A percentile compares a stretch with the other conserved stretches of the same genome.
Evolutionary conservation across 2,329 filamentous ascomycete genomes (phyloP).

Genomic region (Trichoderma pleuroti): DNA sequence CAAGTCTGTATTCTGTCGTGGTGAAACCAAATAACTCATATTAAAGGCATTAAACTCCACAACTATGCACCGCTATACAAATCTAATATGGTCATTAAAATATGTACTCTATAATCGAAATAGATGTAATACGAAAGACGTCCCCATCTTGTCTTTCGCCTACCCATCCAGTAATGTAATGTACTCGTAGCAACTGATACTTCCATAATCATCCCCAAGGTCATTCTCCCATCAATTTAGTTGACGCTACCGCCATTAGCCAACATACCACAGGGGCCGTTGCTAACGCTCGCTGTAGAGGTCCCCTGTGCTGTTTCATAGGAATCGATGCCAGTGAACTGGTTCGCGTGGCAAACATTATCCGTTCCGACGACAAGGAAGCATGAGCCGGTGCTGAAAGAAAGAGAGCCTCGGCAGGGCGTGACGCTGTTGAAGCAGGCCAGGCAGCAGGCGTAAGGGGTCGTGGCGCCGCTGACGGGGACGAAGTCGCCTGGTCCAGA

Average conservation of each 20-base stretch:
- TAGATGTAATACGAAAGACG: not conserved
- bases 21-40: not conserved
- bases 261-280: conserved; percentile 5
- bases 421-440: not conserved
- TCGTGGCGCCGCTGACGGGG: not conserved
- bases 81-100: not conserved
- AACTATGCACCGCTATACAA: not conserved
- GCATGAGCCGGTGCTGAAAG: conserved; percentile 26
- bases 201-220: no score
- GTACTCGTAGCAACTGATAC: not conserved
- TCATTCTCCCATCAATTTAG: not conserved
- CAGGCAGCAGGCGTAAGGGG: not conserved
- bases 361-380: not conserved
- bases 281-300: not conserved
- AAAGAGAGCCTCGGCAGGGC: not conserved
- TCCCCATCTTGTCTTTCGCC: not conserved
- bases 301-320: not conserved
- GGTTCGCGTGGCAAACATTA: conserved; percentile 3
- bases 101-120: not conserved
- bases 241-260: not conserved
- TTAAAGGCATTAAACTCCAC: not conserved
- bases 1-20: not conserved
- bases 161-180: not conserved
- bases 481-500: not conserved
- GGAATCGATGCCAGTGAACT: not conserved